Percentiles rank a stretch among this genome's conserved stretches.
Conservation (phyloP, 2,329 filamentous ascomycete species). For the Oidium heveae region DNA sequence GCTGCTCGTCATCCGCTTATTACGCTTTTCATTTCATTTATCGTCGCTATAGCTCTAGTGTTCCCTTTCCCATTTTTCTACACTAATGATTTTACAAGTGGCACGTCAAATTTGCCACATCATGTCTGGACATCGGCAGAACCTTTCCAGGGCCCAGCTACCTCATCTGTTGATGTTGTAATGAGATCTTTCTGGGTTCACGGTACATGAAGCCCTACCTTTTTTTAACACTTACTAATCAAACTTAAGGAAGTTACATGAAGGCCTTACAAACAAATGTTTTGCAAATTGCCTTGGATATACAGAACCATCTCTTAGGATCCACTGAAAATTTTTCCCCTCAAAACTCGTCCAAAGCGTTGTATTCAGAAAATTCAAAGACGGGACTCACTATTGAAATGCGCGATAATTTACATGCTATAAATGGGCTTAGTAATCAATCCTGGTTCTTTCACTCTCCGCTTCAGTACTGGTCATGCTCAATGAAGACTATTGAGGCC, state of each 20-base stretch:
- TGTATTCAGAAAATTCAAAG: conserved; percentile 1
- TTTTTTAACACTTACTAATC: neutral
- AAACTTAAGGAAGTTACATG: conserved; percentile 34
- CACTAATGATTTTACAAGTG: conserved; percentile 44
- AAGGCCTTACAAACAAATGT: conserved; percentile 41
- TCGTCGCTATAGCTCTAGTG: conserved; percentile 40
- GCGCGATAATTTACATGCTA: conserved; percentile 30
- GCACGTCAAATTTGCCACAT: conserved; percentile 45
- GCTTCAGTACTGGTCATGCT: conserved; percentile 56
- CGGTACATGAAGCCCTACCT: conserved; percentile 17
- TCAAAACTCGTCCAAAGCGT: conserved; percentile 12
- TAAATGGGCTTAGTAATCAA: conserved; percentile 32
- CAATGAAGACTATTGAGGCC: conserved; percentile 25
- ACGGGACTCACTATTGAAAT: conserved; percentile 13
- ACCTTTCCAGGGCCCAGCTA: conserved; percentile 27
- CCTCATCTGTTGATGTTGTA: conserved; percentile 39
- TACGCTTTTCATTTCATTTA: conserved; percentile 49
- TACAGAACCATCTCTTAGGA: conserved; percentile 46
- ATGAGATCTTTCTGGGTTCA: conserved; percentile 68
- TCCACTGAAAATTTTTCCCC: conserved; percentile 30
- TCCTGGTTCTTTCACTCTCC: conserved; percentile 68
- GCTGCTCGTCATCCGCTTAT: conserved; percentile 49
- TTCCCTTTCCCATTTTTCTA: conserved; percentile 57
- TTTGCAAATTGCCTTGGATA: conserved; percentile 36
- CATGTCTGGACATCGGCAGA: conserved; percentile 62